Conservation (phyloP, 345 rosid species). For the Fremontodendron californicum region DNA sequence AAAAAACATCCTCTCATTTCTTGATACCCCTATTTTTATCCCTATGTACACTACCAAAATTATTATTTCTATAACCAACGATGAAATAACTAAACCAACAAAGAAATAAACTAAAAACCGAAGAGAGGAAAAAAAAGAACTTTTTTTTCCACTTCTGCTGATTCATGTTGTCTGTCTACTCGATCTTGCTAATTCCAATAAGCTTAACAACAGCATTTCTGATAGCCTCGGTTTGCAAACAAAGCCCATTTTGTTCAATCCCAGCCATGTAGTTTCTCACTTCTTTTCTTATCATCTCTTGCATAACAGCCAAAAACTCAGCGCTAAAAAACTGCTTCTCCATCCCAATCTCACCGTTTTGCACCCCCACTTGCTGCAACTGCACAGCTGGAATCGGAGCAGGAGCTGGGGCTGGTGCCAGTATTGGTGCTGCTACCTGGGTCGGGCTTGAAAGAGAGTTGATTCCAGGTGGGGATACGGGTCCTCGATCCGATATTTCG, state of each 20-base stretch:
- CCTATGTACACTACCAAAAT: conserved; percentile 54
- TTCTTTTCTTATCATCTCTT: conserved; percentile 70
- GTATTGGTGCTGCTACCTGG: background rate
- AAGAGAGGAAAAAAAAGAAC: background rate
- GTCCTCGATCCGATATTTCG: conserved; percentile 23
- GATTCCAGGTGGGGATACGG: conserved; percentile 9
- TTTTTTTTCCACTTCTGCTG: background rate
- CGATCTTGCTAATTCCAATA: conserved; percentile 62
- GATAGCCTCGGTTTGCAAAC: conserved; percentile 47
- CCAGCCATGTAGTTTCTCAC: conserved; percentile 67
- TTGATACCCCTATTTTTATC: background rate
- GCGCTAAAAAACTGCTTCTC: conserved; percentile 57
- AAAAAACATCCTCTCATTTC: conserved; percentile 12
- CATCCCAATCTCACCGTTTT: conserved; percentile 7
- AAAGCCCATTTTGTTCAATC: conserved; percentile 43
- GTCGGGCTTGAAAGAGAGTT: conserved; percentile 14
- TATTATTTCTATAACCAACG: conserved; percentile 29
- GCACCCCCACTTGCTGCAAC: background rate
- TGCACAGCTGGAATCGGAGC: background rate
- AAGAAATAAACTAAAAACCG: background rate
- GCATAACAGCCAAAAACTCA: conserved; percentile 62
- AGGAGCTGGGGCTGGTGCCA: background rate
- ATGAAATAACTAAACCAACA: conserved; percentile 1
- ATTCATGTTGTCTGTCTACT: conserved; percentile 15
- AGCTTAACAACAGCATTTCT: conserved; percentile 64